Percentiles rank a stretch among this genome's conserved stretches.
Conservation (phyloP, 2,329 filamentous ascomycete species). For the Aspergillus sojae region DNA sequence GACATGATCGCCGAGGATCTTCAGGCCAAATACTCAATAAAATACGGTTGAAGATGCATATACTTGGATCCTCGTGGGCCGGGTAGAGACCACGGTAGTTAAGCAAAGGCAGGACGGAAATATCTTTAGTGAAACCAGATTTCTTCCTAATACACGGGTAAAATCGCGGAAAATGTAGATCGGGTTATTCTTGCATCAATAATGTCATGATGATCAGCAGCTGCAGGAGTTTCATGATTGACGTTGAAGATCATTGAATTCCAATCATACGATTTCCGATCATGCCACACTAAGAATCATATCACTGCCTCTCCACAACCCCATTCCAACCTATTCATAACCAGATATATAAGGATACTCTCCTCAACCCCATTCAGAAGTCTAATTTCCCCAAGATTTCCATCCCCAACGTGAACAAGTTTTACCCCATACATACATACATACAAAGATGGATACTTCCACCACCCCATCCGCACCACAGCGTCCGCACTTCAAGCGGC, state of each 20-base stretch:
- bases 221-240: not conserved
- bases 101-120: not conserved
- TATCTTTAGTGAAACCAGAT: not conserved
- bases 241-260: not conserved
- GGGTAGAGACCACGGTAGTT: too few species aligned
- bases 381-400: not conserved
- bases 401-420: not conserved
- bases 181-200: not conserved
- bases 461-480: slow-evolving; percentile 11
- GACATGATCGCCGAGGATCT: too few species aligned
- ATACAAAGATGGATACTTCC: slow-evolving; percentile 5
- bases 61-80: too few species aligned
- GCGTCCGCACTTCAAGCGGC: slow-evolving; percentile 17
- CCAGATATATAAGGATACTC: not conserved
- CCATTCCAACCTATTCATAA: not conserved
- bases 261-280: slow-evolving; percentile 2
- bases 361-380: not conserved
- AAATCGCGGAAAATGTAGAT: not conserved
- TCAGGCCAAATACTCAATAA: too few species aligned
- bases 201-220: not conserved
- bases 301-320: not conserved
- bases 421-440: not conserved
- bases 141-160: not conserved
- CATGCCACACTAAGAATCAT: not conserved
- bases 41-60: too few species aligned